Base-by-base conservation (phyloP, 129 eudicot genomes). In the Sambucus nigra region DNA sequence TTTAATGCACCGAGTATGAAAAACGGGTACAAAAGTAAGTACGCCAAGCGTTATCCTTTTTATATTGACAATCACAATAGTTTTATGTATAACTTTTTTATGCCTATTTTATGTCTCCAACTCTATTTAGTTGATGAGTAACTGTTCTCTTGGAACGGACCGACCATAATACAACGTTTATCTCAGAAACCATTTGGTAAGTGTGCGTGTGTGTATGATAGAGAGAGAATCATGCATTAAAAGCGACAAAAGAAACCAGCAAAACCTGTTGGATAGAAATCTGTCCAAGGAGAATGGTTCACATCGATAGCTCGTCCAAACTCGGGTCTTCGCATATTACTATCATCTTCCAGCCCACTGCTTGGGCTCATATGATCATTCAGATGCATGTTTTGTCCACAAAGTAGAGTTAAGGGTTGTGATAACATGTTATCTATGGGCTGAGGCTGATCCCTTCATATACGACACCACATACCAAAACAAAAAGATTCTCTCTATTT, bases 251-350 rank as follows among this genome's bases (percentile, higher is more conserved):
- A 41, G 13, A 12, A 62, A 15, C n/a, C n/a, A 25, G 51, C 44
- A 51, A 39, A 66, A 73, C 91, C 95, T 32, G 76, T 13, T 2
- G 62, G 66, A 68, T 75, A 86, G 55, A 64, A 78, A 10, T 74
- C 78, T 9, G 79, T 45, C 95, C 95, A 86, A 16, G 91, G 87
- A 25, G 95, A 72, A 16, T 66, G 68, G 59, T 86, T 86, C 67
- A 78, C 87, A 65, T 78, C 91, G 5, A 72, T 67, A 47, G 67
- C 59, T 25, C 74, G 95, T 42, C 78, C 85, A 52, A 71, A 77
- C 22, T 80, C 73, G 10, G 83, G 23, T 6, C 49, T 38, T 23
- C 50, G 66, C 27, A 51, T 56, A 38, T 7, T 64, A 39, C 41
- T 58, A 26, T 76, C 81, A 7, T 77, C 70, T 32, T 71, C 78